Conservation (phyloP, 2,329 filamentous ascomycete species). For the Fusarium sp. region DNA sequence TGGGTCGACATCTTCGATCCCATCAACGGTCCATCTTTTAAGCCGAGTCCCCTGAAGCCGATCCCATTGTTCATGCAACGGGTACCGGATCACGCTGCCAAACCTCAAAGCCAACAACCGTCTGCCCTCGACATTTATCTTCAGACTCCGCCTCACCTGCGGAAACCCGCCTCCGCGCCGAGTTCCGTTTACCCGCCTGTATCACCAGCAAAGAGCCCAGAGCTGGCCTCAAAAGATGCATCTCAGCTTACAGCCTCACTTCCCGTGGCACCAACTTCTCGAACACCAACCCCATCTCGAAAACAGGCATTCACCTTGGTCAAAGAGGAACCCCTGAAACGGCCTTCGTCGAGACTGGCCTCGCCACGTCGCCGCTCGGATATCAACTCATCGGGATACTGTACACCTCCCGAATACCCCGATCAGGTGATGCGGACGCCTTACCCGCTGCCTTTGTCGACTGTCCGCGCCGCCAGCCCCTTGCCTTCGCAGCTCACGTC, state of each 20-base stretch:
- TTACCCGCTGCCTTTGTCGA: constrained; percentile 29
- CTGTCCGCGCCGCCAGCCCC: constrained; percentile 21
- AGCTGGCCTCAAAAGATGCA: neutral
- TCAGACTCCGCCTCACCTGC: constrained; percentile 9
- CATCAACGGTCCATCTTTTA: constrained; percentile 57
- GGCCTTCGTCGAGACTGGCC: constrained; percentile 51
- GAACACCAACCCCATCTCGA: constrained; percentile 4
- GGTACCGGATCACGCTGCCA: constrained; percentile 28
- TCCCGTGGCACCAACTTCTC: neutral
- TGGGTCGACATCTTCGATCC: constrained; percentile 64
- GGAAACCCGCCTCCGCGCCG: constrained; percentile 12
- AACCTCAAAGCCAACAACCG: constrained; percentile 11
- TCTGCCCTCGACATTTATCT: constrained; percentile 24
- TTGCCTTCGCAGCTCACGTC: constrained; percentile 28
- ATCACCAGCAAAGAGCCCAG: neutral
- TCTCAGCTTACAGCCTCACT: constrained; percentile 1
- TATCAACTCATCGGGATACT: constrained; percentile 41
- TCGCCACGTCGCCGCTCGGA: constrained; percentile 30
- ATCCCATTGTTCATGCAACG: constrained; percentile 60
- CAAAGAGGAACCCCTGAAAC: constrained; percentile 52
- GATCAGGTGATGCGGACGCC: constrained; percentile 24
- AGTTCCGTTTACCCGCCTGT: constrained; percentile 4
- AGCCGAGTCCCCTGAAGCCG: constrained; percentile 61
- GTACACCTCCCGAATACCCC: constrained; percentile 45
- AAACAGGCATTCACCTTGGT: constrained; percentile 40